Evolutionary conservation across 2,329 filamentous ascomycete genomes (phyloP).

Genomic region (Diplodia mutila): DNA sequence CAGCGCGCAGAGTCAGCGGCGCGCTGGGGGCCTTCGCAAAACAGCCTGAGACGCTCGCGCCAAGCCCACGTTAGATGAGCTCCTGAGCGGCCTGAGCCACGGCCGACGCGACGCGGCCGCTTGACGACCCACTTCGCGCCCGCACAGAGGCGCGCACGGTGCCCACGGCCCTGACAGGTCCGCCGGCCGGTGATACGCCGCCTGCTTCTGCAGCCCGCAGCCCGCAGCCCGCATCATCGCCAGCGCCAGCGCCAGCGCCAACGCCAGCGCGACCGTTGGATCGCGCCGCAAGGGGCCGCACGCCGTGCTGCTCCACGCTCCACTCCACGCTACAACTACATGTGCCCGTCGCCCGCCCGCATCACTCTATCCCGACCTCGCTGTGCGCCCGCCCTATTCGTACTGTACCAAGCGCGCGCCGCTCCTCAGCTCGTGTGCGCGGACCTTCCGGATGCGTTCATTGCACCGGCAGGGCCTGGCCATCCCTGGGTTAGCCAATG

Average conservation of each 20-base stretch:
- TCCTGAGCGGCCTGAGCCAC: constrained; percentile 23
- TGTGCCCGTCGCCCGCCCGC: too few relatives aligned
- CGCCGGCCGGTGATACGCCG: constrained; percentile 1
- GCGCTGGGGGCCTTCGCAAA: constrained; percentile 20
- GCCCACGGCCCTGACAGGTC: constrained; percentile 7
- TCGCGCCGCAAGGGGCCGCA: constrained; percentile 16
- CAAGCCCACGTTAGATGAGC: constrained; percentile 21
- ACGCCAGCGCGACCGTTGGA: not conserved
- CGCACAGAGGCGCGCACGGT: not conserved
- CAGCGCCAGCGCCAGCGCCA: not conserved
- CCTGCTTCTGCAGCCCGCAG: constrained; percentile 1
- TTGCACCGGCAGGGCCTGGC: constrained; percentile 7
- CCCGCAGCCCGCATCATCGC: not conserved
- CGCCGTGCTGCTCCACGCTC: constrained; percentile 10
- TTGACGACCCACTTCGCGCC: constrained; percentile 14
- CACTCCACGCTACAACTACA: constrained; percentile 9
- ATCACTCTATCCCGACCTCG: constrained; percentile 23
- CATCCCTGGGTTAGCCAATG: not conserved
- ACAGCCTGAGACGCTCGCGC: constrained; percentile 21
- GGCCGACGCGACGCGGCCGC: constrained; percentile 5
- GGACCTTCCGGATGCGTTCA: constrained; percentile 17
- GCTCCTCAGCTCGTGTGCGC: constrained; percentile 14
- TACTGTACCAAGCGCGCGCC: constrained; percentile 5
- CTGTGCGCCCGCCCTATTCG: not conserved
- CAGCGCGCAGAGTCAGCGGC: constrained; percentile 22